Base-by-base conservation (phyloP, 139 green algal species). In the Gonium pectorale region DNA sequence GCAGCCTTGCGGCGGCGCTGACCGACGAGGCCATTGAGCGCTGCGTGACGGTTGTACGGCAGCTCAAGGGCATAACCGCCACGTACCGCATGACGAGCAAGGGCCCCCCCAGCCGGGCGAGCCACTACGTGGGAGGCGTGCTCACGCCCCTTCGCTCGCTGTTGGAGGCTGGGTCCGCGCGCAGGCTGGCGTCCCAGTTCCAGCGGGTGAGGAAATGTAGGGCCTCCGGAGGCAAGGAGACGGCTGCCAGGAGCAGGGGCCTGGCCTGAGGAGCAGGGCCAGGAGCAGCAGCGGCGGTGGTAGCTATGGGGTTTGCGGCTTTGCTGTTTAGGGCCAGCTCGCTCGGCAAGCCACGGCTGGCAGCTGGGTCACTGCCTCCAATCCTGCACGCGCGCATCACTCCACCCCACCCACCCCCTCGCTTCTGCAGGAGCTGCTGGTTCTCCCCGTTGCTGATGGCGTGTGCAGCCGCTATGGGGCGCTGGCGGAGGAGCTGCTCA, bases 21-120 rank as follows among this genome's bases (percentile, higher is more conserved):
- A 56, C 59, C 2, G 69, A 87, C 1, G 89, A 72, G 60, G 67
- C 93, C 22, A 71, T 79, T 15, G 89, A 93, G 74, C 69, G 33
- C 17, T 96, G 92, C 60, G 71, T 90, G 21, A 83, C 80, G 27
- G 82, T 93, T 40, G 86, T 96, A 60, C 90, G 91, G 83, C 96
- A 99, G 90, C 88, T 99, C 66, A 93, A 96, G 51, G 96, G 96
- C 84, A 98, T 99, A 86, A 97, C 96, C 5, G 94, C 97, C 3
- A 97, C 94, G 1, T 99, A 98, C 91, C 91, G 97, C 59, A 98
- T 99, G 94, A 98, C 96, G 22, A 92, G 90, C 41, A 95, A 96
- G 84, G 93, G 92, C 2, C 86, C 90, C 62, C 96, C 97, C 56
- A 95, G 88, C 24, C 90, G 93, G 8, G 93, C 96, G 64, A 94